A percentile compares a stretch with the other conserved stretches of the same genome.
Conservation (phyloP, 352 stramenopile genomes). For the Phytophthora europaea region DNA sequence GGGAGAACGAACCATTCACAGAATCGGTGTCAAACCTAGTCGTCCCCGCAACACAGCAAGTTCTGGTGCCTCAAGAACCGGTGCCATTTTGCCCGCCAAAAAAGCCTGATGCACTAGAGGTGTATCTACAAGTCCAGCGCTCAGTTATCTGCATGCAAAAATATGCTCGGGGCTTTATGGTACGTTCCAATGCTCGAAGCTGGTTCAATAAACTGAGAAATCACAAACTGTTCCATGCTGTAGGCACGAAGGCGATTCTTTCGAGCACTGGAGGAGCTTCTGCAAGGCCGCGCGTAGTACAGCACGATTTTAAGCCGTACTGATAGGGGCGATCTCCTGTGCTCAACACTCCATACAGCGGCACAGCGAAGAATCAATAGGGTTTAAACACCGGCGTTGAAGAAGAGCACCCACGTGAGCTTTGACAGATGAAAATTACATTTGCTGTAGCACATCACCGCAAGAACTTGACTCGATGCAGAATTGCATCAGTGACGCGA, state of each 20-base stretch:
- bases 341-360: neutral
- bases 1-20: constrained; percentile 13
- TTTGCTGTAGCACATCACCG: constrained; percentile 44
- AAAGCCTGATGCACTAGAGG: constrained; percentile 22
- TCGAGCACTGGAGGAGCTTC: constrained; percentile 30
- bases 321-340: neutral
- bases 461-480: constrained; percentile 67
- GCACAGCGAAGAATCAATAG: neutral
- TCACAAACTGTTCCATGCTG: neutral
- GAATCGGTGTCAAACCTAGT: neutral
- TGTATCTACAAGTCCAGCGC: constrained; percentile 38
- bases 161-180: constrained; percentile 37
- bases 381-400: neutral
- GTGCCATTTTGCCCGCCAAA: neutral
- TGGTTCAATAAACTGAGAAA: neutral
- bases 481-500: constrained; percentile 52
- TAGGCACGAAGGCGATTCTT: constrained; percentile 34
- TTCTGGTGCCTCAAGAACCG: constrained; percentile 1
- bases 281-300: constrained; percentile 16
- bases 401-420: neutral
- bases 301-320: neutral
- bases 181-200: constrained; percentile 9
- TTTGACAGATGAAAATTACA: neutral
- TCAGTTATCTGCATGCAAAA: constrained; percentile 41
- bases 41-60: neutral